A percentile compares a stretch with the other conserved stretches of the same genome.
These are phyloP conservation scores for Bruguiera parviflora DNA, from an alignment of 345 rosid genomes.

Conservation along the genomic window DNA sequence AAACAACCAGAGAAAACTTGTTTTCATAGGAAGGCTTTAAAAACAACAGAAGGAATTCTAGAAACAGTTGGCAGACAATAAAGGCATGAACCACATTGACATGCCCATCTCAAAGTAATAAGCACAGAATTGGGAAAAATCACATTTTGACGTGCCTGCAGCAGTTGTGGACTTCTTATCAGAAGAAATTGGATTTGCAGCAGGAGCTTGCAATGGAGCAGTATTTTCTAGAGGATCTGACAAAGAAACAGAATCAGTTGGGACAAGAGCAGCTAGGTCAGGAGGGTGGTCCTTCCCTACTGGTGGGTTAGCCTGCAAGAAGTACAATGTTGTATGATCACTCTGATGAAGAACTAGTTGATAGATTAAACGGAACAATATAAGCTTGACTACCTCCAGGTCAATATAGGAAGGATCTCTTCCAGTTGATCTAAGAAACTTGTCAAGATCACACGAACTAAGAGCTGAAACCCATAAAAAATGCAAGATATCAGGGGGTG, in stretches of 20 bases:
- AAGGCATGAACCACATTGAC: no score
- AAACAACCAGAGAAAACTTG: no score
- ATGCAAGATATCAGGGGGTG: background rate
- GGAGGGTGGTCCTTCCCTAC: constrained; percentile 97
- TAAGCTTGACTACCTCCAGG: constrained; percentile 55
- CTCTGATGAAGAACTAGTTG: constrained; percentile 3
- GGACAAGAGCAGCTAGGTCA: constrained; percentile 75
- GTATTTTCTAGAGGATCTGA: constrained; percentile 46
- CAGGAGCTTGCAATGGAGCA: constrained; percentile 29
- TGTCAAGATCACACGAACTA: constrained; percentile 54
- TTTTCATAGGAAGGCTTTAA: no score
- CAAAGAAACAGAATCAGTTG: constrained; percentile 48
- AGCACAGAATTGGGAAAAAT: no score
- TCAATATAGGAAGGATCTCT: constrained; percentile 56
- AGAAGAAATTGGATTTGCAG: constrained; percentile 23
- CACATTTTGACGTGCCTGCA: constrained; percentile 34
- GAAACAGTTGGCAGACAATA: no score
- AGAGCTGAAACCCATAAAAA: constrained; percentile 50
- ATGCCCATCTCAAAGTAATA: no score
- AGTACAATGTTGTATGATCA: constrained; percentile 12
- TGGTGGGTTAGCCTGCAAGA: constrained; percentile 59
- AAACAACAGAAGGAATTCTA: no score
- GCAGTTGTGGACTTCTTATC: constrained; percentile 37
- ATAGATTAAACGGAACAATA: background rate
- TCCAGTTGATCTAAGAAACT: constrained; percentile 54